phyloP scores from a whole-genome alignment of 1,284 basidiomycete genomes.

The Boletellus deceptivus region DNA sequence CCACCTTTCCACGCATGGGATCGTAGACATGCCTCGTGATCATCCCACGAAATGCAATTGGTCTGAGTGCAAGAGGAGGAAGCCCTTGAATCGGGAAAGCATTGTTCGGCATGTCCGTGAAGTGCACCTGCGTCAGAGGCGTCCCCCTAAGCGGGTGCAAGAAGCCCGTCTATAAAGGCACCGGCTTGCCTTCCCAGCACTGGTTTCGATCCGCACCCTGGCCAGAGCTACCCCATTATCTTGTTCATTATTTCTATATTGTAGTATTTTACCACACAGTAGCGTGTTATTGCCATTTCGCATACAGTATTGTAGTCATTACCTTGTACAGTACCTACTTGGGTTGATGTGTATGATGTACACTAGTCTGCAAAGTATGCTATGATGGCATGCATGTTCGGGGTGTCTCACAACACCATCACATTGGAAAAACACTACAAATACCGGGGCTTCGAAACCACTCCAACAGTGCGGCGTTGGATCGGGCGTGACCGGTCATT shows the following conservation, averaged over 20 bases:
- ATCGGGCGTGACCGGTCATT: slow-evolving; percentile 22
- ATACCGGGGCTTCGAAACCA: slow-evolving; percentile 2
- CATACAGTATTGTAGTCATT: not conserved
- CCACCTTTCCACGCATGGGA: slow-evolving; percentile 20
- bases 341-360: not conserved
- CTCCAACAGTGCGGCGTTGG: slow-evolving; percentile 16
- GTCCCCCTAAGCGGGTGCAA: not conserved
- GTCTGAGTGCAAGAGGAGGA: slow-evolving; percentile 13
- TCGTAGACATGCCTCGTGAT: slow-evolving; percentile 9
- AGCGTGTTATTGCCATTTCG: too few relatives aligned
- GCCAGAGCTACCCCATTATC: too few relatives aligned
- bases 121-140: slow-evolving; percentile 17
- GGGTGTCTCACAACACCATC: not conserved
- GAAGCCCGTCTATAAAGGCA: not conserved
- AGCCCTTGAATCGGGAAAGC: slow-evolving; percentile 22
- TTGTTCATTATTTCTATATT: too few relatives aligned
- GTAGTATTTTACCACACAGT: too few relatives aligned
- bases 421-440: slow-evolving; percentile 1
- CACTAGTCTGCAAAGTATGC: not conserved
- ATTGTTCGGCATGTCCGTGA: slow-evolving; percentile 24
- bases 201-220: not conserved
- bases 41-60: slow-evolving; percentile 11
- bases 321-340: not conserved
- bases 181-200: not conserved
- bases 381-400: not conserved